Conservation (phyloP, 805 yeast genomes). For the Wickerhamomyces alni region DNA sequence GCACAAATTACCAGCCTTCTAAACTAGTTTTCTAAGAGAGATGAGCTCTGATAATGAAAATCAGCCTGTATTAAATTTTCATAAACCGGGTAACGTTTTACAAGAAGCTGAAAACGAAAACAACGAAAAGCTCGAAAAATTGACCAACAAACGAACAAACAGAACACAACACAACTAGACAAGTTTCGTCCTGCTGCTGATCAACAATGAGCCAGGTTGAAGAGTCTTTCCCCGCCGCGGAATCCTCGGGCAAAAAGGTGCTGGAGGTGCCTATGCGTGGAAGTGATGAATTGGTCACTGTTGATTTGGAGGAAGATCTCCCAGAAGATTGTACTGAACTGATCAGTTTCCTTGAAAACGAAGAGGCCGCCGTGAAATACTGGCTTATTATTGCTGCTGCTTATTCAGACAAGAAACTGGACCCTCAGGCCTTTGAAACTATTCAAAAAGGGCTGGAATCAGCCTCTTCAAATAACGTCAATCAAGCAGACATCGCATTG, state of each 20-base stretch:
- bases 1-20: too few relatives aligned
- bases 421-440: conserved; percentile 47
- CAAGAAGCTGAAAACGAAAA: not conserved
- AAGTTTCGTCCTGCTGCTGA: too few relatives aligned
- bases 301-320: conserved; percentile 73
- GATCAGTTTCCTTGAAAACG: conserved; percentile 71
- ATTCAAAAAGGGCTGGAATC: conserved; percentile 7
- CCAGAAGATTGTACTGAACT: conserved; percentile 89
- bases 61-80: not conserved
- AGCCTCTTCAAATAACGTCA: conserved; percentile 9
- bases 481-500: conserved; percentile 33
- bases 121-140: not conserved
- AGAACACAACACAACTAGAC: too few relatives aligned
- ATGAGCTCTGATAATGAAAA: too few relatives aligned
- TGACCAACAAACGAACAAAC: not conserved
- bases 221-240: conserved; percentile 4
- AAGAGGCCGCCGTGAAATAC: conserved; percentile 65
- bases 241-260: conserved; percentile 3
- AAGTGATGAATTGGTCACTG: conserved; percentile 79
- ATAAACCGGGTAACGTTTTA: not conserved
- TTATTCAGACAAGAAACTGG: conserved; percentile 56
- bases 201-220: conserved; percentile 5
- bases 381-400: conserved; percentile 86
- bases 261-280: conserved; percentile 64
- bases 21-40: too few relatives aligned